phyloP scores from a whole-genome alignment of 2,329 filamentous ascomycete species.

The Arachnopeziza araneosa region DNA sequence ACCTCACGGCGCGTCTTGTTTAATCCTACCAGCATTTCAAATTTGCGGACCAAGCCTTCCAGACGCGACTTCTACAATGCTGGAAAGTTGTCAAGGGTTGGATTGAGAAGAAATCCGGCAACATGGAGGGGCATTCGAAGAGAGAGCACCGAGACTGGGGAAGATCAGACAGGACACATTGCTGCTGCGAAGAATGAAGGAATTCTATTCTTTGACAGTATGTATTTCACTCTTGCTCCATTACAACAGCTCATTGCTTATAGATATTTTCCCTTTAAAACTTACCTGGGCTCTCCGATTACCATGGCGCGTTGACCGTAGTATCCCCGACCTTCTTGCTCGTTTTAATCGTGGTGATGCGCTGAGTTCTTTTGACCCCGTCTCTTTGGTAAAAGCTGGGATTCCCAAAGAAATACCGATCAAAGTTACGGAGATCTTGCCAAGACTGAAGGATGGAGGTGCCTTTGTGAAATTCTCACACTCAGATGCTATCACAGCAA shows the following conservation, averaged over 20 bases:
- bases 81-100: constrained; percentile 10
- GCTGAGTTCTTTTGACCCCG: constrained; percentile 49
- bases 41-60: constrained; percentile 25
- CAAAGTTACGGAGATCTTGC: constrained; percentile 74
- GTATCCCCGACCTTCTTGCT: constrained; percentile 44
- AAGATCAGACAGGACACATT: constrained; percentile 76
- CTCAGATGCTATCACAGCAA: constrained; percentile 35
- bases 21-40: constrained; percentile 32
- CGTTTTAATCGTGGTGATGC: constrained; percentile 42
- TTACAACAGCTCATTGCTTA: constrained; percentile 7
- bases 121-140: constrained; percentile 29
- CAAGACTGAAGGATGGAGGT: constrained; percentile 84
- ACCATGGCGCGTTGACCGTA: constrained; percentile 41
- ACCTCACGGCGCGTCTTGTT: constrained; percentile 26
- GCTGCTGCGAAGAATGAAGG: constrained; percentile 69
- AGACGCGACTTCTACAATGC: constrained; percentile 23
- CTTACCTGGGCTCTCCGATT: constrained; percentile 57
- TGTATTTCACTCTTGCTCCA: constrained; percentile 25
- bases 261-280: constrained; percentile 79
- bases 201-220: constrained; percentile 86
- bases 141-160: constrained; percentile 45
- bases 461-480: constrained; percentile 83
- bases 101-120: constrained; percentile 4
- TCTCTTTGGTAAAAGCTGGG: constrained; percentile 50
- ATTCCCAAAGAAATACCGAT: constrained; percentile 58